A percentile compares a stretch with the other conserved stretches of the same genome.
Evolutionary conservation across 2,329 filamentous ascomycete species (phyloP).

Genomic region (Colletotrichum horii): DNA sequence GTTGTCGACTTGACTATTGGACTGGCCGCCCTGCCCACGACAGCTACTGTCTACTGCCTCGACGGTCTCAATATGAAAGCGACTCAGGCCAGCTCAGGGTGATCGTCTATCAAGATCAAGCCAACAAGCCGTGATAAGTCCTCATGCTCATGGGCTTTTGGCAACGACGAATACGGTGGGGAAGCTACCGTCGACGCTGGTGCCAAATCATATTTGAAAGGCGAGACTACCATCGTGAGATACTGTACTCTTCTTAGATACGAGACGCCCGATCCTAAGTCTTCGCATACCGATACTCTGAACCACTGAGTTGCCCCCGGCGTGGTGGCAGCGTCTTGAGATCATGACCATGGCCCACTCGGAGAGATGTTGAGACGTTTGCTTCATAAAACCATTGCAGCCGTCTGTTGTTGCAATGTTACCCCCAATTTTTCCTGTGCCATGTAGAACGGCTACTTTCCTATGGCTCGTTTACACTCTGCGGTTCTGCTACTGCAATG

Average conservation of each 20-base stretch:
- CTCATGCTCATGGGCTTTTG: neutral
- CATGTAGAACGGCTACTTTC: neutral
- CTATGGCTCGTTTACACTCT: neutral
- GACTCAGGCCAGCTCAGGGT: neutral
- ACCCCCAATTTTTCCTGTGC: too few species aligned
- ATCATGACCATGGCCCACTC: neutral
- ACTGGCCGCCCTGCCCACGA: neutral
- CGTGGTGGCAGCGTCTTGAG: neutral
- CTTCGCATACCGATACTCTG: neutral
- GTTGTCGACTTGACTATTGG: neutral
- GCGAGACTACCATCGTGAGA: too few species aligned
- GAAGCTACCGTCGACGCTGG: neutral
- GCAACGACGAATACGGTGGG: neutral
- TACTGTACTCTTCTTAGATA: too few species aligned
- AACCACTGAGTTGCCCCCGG: neutral
- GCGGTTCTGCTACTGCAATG: neutral
- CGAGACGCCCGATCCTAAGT: neutral
- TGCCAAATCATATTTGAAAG: neutral
- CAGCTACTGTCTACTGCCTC: neutral
- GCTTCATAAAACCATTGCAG: too few species aligned
- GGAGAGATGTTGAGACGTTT: neutral
- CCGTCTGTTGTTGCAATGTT: too few species aligned
- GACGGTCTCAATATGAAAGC: neutral
- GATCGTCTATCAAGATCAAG: neutral
- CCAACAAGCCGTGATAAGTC: neutral